These are phyloP conservation scores for Penicillium manginii DNA, from an alignment of 495 filamentous ascomycete genomes.

Conservation along the genomic window DNA sequence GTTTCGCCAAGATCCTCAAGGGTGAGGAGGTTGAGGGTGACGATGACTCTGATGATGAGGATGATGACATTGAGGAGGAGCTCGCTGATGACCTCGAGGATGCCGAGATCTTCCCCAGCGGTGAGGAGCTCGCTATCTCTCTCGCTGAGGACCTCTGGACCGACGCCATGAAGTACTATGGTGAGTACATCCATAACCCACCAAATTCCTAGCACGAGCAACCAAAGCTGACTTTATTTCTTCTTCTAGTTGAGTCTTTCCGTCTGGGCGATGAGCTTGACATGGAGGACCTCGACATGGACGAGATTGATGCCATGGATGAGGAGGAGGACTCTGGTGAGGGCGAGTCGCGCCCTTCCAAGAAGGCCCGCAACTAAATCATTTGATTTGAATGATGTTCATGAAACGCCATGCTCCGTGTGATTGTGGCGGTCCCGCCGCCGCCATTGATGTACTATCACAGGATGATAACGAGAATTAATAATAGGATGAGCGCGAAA, in stretches of 20 bases:
- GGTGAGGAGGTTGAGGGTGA: slow-evolving; percentile 54
- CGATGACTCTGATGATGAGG: slow-evolving; percentile 46
- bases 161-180: slow-evolving; percentile 85
- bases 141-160: slow-evolving; percentile 88
- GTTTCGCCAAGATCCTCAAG: slow-evolving; percentile 55
- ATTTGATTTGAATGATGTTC: slow-evolving; percentile 13
- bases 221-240: slow-evolving; percentile 17
- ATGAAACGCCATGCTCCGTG: slow-evolving; percentile 27
- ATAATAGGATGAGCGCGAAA: slow-evolving; percentile 78
- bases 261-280: slow-evolving; percentile 37
- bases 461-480: slow-evolving; percentile 70
- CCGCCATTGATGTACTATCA: slow-evolving; percentile 43
- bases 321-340: slow-evolving; percentile 33
- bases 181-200: slow-evolving; percentile 54
- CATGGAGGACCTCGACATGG: slow-evolving; percentile 33
- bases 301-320: slow-evolving; percentile 37
- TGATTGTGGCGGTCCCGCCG: slow-evolving; percentile 23
- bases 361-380: slow-evolving; percentile 47
- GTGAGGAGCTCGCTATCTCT: slow-evolving; percentile 76
- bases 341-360: slow-evolving; percentile 42
- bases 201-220: background rate
- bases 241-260: slow-evolving; percentile 37
- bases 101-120: slow-evolving; percentile 78
- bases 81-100: slow-evolving; percentile 57
- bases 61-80: slow-evolving; percentile 56